Conservation (phyloP, 2,329 filamentous ascomycete genomes). For the Ophiostoma montium region DNA sequence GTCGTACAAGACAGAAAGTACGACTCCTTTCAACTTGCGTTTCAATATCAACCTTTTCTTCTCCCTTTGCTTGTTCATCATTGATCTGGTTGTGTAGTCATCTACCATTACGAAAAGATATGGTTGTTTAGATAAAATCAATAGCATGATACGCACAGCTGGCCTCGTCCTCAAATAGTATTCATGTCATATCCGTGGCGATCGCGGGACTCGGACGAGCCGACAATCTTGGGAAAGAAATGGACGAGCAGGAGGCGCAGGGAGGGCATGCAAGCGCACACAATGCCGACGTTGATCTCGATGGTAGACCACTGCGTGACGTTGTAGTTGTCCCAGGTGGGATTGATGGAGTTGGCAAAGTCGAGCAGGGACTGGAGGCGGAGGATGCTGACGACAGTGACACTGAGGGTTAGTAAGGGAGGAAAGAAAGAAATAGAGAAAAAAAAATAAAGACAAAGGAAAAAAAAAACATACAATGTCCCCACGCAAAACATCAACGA, state of each 20-base stretch:
- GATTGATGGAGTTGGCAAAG: slow-evolving; percentile 19
- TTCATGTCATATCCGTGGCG: neutral
- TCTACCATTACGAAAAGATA: no score
- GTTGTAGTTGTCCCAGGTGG: slow-evolving; percentile 20
- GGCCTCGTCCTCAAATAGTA: no score
- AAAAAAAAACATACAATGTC: slow-evolving; percentile 15
- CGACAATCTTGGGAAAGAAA: slow-evolving; percentile 16
- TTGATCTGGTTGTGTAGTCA: no score
- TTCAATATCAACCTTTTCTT: no score
- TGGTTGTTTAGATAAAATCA: no score
- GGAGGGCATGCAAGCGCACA: slow-evolving; percentile 22
- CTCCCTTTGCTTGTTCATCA: no score
- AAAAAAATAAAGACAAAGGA: neutral
- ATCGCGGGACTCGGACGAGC: slow-evolving; percentile 5
- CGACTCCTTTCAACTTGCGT: no score
- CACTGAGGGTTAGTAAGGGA: slow-evolving; percentile 4
- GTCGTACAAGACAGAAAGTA: no score
- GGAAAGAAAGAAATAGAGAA: neutral
- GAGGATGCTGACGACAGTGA: slow-evolving; percentile 21
- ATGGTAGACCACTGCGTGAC: slow-evolving; percentile 22
- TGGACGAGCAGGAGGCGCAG: slow-evolving; percentile 18
- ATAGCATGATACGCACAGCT: no score
- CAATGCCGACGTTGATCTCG: slow-evolving; percentile 22
- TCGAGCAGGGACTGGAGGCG: slow-evolving; percentile 19
- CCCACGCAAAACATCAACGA: slow-evolving; percentile 34